Conservation (phyloP, 305 asterid genomes). For the Rubia peregrina region DNA sequence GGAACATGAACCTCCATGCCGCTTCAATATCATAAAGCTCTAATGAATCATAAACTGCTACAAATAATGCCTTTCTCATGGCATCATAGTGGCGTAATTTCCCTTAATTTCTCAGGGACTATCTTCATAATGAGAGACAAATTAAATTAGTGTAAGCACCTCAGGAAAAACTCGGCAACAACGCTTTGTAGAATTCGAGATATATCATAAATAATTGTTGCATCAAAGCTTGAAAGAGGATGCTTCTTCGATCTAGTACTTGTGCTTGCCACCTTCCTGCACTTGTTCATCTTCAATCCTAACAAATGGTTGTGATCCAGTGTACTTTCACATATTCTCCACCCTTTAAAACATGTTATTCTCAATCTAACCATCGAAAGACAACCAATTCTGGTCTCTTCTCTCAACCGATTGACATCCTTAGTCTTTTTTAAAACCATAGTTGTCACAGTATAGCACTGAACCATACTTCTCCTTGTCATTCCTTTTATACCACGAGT, state of each 20-base stretch:
- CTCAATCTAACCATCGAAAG: conserved; percentile 76
- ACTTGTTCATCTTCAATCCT: conserved; percentile 57
- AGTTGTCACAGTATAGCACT: conserved; percentile 74
- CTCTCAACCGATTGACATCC: conserved; percentile 56
- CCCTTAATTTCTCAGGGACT: conserved; percentile 72
- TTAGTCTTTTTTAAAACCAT: conserved; percentile 76
- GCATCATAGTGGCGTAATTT: conserved; percentile 47
- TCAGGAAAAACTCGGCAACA: conserved; percentile 49
- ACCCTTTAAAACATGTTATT: conserved; percentile 50
- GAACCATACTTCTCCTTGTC: conserved; percentile 87
- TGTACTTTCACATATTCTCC: conserved; percentile 72
- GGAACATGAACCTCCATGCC: conserved; percentile 66
- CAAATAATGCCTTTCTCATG: conserved; percentile 42
- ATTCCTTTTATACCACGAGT: conserved; percentile 77
- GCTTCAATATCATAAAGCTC: conserved; percentile 70
- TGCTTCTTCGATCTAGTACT: conserved; percentile 57
- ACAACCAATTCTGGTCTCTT: conserved; percentile 85
- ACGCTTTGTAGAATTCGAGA: conserved; percentile 59
- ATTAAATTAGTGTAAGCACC: conserved; percentile 51
- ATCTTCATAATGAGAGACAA: conserved; percentile 58
- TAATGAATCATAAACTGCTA: conserved; percentile 51
- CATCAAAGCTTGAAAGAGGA: conserved; percentile 37
- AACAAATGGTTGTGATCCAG: conserved; percentile 71
- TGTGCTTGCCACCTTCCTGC: conserved; percentile 53
- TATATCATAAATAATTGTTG: conserved; percentile 59